Evolutionary conservation across 2,329 filamentous ascomycete species (phyloP).

Genomic region (Cryphonectria japonica): DNA sequence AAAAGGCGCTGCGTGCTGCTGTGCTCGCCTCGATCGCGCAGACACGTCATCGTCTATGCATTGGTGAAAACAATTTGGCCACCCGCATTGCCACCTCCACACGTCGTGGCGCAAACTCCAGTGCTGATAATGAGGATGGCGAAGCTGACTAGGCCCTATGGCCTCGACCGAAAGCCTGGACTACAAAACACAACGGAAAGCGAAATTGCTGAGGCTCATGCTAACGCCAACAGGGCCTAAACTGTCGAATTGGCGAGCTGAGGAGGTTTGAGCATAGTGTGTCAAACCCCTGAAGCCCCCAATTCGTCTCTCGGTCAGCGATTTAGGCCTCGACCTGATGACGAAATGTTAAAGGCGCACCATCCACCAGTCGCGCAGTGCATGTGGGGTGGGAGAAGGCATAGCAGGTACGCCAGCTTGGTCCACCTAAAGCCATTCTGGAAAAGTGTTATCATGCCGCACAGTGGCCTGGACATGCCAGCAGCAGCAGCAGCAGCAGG

Average conservation of each 20-base stretch:
- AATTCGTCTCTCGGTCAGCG: conserved; percentile 28
- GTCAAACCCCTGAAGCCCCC: conserved; percentile 2
- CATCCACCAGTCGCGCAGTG: not conserved
- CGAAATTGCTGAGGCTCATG: conserved; percentile 12
- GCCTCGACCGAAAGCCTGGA: not conserved
- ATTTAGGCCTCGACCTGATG: conserved; percentile 17
- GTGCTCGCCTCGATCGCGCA: not conserved
- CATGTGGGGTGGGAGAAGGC: not conserved
- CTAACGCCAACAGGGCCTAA: conserved; percentile 8
- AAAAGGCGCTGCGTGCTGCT: conserved; percentile 13
- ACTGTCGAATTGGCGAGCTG: conserved; percentile 5
- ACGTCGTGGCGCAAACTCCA: not conserved
- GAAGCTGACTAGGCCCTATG: not conserved
- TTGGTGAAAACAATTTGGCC: not conserved
- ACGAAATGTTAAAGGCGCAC: conserved; percentile 1
- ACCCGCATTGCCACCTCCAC: not conserved
- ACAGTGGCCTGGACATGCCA: not conserved
- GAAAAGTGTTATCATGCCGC: not conserved
- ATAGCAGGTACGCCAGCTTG: conserved; percentile 2
- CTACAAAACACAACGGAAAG: conserved; percentile 2
- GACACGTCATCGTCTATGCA: conserved; percentile 9
- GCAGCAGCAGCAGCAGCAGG: not conserved
- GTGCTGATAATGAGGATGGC: not conserved
- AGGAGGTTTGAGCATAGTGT: conserved; percentile 9
- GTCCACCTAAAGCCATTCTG: not conserved